Base-by-base conservation (phyloP, 768 basidiomycete genomes). In the Podaxis sp. region DNA sequence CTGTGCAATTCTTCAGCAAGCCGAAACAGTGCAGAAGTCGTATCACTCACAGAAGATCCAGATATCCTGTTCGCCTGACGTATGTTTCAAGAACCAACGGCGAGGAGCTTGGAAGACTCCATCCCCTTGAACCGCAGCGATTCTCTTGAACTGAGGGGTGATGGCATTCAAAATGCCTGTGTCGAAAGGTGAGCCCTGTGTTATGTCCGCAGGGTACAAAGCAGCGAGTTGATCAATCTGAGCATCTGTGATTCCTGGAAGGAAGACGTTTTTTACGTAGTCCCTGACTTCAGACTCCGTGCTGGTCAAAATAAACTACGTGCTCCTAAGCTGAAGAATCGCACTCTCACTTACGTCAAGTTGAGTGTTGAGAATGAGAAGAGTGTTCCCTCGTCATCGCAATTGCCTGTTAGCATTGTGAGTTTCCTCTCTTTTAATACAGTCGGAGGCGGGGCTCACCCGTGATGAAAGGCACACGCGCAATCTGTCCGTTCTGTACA, bases 301-400 rank as follows among this genome's bases (percentile, higher is more conserved):
- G 18, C 73, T 74, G 35, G 42, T 44, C 7, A 18, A 36, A 48
- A 55, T 25, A 4, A 35, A 5, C 11, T 35, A 14, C 14, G 10
- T 32, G 28, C 27, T 35, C n/a, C 21, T 13, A 11, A 48, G 47
- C 13, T 48, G 23, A 23, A 21, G 13, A 23, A 13, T 18, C 23
- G 10, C 21, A 23, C 13, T 54, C 16, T 1, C 0, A 62, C 78
- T 57, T 62, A 81, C 81, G 81, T 83, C 57, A 82, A 61, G 56
- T 84, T 83, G 42, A 79, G 59, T 1, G 74, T 81, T 1, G 81
- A 74, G 7, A 84, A 65, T 2, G 82, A 77, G 64, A 84, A 84
- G 0, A 82, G 21, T 0, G 85, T 83, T 5, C 85, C 86, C 66
- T 88, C 86, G 57, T 87, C 86, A 53, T 86, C 84, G 64, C 79